Conservation (phyloP, 495 filamentous ascomycete species). For the Penicillium manginii region DNA sequence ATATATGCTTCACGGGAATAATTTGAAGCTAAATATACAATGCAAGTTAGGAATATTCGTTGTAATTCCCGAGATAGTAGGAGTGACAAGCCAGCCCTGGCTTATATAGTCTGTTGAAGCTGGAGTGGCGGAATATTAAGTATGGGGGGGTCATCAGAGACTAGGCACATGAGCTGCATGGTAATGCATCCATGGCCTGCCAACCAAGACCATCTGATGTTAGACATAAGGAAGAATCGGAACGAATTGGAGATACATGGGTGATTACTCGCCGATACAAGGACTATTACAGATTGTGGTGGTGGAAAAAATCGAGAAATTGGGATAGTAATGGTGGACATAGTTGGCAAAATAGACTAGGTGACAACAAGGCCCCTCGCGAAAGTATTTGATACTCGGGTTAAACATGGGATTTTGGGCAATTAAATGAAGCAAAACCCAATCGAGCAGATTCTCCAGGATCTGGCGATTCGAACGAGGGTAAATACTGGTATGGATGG, state of each 20-base stretch:
- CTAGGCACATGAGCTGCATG: too few relatives aligned
- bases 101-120: too few relatives aligned
- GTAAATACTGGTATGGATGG: conserved; percentile 36
- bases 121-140: too few relatives aligned
- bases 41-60: too few relatives aligned
- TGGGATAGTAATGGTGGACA: background rate
- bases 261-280: background rate
- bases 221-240: background rate
- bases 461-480: conserved; percentile 47
- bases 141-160: too few relatives aligned
- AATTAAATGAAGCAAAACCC: background rate
- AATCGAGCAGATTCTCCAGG: conserved; percentile 22
- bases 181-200: background rate
- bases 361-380: background rate
- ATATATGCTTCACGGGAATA: too few relatives aligned
- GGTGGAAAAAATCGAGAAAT: background rate
- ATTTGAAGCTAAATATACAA: too few relatives aligned
- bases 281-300: background rate
- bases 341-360: background rate
- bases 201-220: background rate
- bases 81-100: too few relatives aligned
- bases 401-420: background rate
- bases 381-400: conserved; percentile 22
- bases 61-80: too few relatives aligned
- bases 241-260: background rate